Evolutionary conservation across 352 stramenopile genomes (phyloP).

Genomic region (Stramenopiles sp.): DNA sequence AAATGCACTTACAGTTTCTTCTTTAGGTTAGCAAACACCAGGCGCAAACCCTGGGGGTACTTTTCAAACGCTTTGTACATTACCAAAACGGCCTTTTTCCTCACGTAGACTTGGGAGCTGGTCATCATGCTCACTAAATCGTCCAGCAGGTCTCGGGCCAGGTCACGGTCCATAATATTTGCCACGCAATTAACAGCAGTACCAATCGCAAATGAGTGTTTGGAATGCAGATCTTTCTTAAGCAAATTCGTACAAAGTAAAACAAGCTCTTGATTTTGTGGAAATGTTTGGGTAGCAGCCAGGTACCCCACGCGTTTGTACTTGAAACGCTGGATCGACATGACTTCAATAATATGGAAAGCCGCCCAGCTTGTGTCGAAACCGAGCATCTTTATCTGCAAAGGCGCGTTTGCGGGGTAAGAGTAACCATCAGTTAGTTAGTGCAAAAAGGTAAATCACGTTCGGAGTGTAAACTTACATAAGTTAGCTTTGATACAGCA

Average conservation of each 20-base stretch:
- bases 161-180: conserved; percentile 94
- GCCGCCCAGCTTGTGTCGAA: conserved; percentile 93
- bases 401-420: not conserved
- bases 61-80: conserved; percentile 96
- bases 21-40: conserved; percentile 95
- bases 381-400: conserved; percentile 82
- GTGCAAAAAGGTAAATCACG: not conserved
- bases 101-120: conserved; percentile 81
- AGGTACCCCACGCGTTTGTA: conserved; percentile 92
- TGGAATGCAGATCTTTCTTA: conserved; percentile 77
- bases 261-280: conserved; percentile 89
- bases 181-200: conserved; percentile 91
- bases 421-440: conserved; percentile 20
- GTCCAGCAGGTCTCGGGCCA: conserved; percentile 72
- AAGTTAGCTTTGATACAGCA: conserved; percentile 87
- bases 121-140: conserved; percentile 72
- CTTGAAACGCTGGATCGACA: conserved; percentile 65
- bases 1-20: conserved; percentile 77
- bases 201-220: conserved; percentile 83
- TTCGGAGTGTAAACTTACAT: conserved; percentile 30
- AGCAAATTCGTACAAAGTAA: conserved; percentile 94
- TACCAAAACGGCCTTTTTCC: conserved; percentile 93
- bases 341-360: conserved; percentile 95
- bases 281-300: conserved; percentile 81
- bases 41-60: conserved; percentile 84